Percentiles rank a stretch among this genome's conserved stretches.
phyloP scores from a whole-genome alignment of 1,139 yeast genomes.

The Candida glucosophila region DNA sequence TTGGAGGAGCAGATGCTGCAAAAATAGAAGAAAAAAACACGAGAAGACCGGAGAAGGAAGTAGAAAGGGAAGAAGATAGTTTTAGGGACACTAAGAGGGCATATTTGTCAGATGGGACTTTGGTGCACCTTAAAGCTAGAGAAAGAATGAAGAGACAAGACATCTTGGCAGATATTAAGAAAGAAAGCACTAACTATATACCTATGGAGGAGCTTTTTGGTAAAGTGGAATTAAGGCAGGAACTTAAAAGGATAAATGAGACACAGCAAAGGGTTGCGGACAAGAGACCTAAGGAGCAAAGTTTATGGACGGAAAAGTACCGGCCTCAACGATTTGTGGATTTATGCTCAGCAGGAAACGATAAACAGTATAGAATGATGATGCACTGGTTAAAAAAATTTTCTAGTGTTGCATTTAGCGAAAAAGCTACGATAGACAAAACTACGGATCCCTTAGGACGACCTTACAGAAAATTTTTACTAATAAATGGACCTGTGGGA shows the following conservation, averaged over 20 bases:
- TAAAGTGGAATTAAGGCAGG: conserved; percentile 18
- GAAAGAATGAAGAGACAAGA: neutral
- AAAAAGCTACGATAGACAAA: conserved; percentile 11
- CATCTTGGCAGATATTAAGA: neutral
- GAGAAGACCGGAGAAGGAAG: no score
- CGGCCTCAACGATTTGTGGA: conserved; percentile 60
- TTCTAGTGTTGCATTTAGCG: conserved; percentile 61
- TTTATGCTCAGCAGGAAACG: conserved; percentile 71
- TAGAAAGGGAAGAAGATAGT: no score
- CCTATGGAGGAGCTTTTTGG: conserved; percentile 25
- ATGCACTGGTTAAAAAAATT: conserved; percentile 78
- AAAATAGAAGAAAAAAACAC: neutral
- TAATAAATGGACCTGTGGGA: conserved; percentile 91
- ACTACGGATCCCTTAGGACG: conserved; percentile 53
- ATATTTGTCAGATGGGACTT: no score
- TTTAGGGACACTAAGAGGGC: no score
- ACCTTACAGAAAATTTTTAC: conserved; percentile 60
- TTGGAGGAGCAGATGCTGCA: no score
- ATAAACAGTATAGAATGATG: conserved; percentile 60
- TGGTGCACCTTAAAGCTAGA: no score
- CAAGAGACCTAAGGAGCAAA: conserved; percentile 1
- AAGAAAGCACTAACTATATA: conserved; percentile 8
- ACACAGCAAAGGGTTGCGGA: conserved; percentile 4
- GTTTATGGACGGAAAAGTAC: conserved; percentile 76
- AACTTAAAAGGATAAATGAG: conserved; percentile 12